These are phyloP conservation scores for Calonectria pseudoreteaudii DNA, from an alignment of 2,329 filamentous ascomycete genomes.

Conservation along the genomic window DNA sequence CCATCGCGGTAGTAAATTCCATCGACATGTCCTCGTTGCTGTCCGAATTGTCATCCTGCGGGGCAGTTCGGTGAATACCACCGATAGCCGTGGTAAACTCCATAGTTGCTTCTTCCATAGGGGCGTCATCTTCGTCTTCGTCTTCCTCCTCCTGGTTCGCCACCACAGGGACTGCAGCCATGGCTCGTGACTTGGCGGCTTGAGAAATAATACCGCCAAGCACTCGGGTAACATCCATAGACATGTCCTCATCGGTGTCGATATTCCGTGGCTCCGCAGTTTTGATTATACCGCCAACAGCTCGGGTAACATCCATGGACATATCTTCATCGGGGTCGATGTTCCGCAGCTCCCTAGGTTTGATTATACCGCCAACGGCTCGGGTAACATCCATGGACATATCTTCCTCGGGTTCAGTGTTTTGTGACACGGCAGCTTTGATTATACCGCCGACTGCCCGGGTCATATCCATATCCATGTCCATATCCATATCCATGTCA, in stretches of 20 bases:
- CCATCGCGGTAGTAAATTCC: conserved; percentile 78
- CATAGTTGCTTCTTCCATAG: conserved; percentile 69
- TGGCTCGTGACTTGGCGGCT: conserved; percentile 37
- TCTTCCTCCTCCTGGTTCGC: conserved; percentile 46
- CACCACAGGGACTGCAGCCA: conserved; percentile 41
- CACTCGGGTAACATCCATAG: conserved; percentile 92
- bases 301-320: conserved; percentile 94
- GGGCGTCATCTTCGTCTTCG: conserved; percentile 47
- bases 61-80: conserved; percentile 64
- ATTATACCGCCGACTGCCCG: conserved; percentile 81
- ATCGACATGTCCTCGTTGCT: conserved; percentile 80
- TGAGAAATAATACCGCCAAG: conserved; percentile 81
- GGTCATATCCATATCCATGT: conserved; percentile 65
- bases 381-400: conserved; percentile 69
- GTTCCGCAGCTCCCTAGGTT: conserved; percentile 56
- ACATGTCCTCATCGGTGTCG: conserved; percentile 75
- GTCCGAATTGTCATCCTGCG: conserved; percentile 50
- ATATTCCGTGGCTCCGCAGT: conserved; percentile 56
- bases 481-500: conserved; percentile 36
- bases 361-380: conserved; percentile 66
- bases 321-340: conserved; percentile 71
- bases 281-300: conserved; percentile 76
- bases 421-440: conserved; percentile 55
- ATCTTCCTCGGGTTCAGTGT: conserved; percentile 54
- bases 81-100: conserved; percentile 86